Base-by-base conservation (phyloP, 768 basidiomycete genomes). In the Leccinum boreale region DNA sequence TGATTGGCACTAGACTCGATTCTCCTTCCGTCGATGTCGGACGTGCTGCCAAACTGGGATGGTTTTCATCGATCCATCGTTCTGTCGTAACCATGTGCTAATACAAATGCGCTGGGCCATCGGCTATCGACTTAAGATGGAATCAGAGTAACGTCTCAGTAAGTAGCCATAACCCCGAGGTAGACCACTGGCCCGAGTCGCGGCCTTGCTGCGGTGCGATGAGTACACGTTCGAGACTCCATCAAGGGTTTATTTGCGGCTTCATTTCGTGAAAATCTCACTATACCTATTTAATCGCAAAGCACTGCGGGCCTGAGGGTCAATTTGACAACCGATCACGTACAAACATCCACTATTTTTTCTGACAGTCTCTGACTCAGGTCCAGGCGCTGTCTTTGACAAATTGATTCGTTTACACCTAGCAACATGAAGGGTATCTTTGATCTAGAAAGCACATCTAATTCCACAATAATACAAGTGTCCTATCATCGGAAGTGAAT, bases 371-470 rank as follows among this genome's bases (percentile, higher is more conserved):
- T 19, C 4, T 19, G 10, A 44, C 28, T 28, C 28, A 26, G 26
- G 26, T 28, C 28, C 9, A 28, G 28, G 28, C 28, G 42, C 11
- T 23, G 26, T 48, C 11, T 23, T 19, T 11, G 15, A 26, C 9
- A 26, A 12, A 26, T 50, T n/a, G 1, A 55, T 47, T 29, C 17
- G 45, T 45, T 50, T 48, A 35, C 45, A 29, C 42, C 10, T 53
- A 26, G 47, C 24, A 50, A 58, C 48, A 58, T 46, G 36, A 31
- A 11, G 68, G 67, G 67, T 69, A 69, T 68, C 57, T 53, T 51
- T 26, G 51, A 52, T 69, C 57, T 55, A 69, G 21, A 36, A 19
- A 36, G 56, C 36, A 64, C 60, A 70, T 68, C 51, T 44, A 45
- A 36, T 24, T 65, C 67, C 63, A 63, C 59, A 55, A 55, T 50